Conservation (phyloP, 2,329 filamentous ascomycete genomes). For the Calonectria fujianensis region DNA sequence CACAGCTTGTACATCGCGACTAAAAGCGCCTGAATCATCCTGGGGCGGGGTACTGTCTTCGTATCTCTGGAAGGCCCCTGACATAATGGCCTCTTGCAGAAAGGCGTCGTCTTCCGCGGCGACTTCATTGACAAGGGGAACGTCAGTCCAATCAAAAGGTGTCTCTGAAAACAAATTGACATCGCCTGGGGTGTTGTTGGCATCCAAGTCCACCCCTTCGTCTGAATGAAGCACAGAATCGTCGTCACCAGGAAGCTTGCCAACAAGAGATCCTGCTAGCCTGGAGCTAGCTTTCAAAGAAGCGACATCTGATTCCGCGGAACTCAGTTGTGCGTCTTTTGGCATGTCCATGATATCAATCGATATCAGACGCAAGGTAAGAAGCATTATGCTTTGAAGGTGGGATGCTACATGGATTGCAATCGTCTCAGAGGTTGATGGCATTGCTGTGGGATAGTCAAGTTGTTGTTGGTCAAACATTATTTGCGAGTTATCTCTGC, state of each 20-base stretch:
- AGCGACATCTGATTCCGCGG: background rate
- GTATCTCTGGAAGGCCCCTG: background rate
- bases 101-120: background rate
- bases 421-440: background rate
- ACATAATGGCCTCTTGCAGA: background rate
- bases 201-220: background rate
- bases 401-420: background rate
- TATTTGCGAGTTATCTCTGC: background rate
- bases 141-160: background rate
- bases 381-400: constrained; percentile 1
- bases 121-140: background rate
- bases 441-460: background rate
- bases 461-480: background rate
- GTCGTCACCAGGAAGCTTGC: background rate
- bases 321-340: background rate
- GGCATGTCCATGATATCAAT: background rate
- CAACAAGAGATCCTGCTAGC: background rate
- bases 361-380: background rate
- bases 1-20: too few species aligned
- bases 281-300: background rate
- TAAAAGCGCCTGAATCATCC: background rate
- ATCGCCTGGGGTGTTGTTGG: background rate
- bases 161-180: constrained; percentile 4
- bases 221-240: too few species aligned
- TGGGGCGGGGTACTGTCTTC: background rate